A percentile compares a stretch with the other conserved stretches of the same genome.
phyloP scores from a whole-genome alignment of 495 filamentous ascomycete genomes.

The Penicillium steckii region DNA sequence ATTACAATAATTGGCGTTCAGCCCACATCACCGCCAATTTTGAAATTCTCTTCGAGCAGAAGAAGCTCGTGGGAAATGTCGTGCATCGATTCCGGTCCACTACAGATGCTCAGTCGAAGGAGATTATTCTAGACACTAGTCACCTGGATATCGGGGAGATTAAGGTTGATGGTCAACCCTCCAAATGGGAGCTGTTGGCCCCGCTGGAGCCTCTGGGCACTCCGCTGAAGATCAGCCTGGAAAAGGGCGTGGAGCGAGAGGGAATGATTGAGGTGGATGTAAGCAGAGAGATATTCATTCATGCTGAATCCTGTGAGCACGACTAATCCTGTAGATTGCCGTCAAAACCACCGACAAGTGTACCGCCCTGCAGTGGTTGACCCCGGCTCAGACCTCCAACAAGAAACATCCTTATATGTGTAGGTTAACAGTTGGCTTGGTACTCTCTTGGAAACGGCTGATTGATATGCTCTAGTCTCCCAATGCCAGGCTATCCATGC shows the following conservation, averaged over 20 bases:
- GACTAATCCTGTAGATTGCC: constrained; percentile 40
- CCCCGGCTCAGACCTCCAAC: constrained; percentile 85
- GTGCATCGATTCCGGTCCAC: constrained; percentile 69
- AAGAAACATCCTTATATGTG: constrained; percentile 94
- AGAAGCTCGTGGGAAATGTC: constrained; percentile 72
- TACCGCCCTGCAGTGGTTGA: constrained; percentile 92
- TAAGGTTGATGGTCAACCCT: constrained; percentile 55
- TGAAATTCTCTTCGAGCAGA: constrained; percentile 75
- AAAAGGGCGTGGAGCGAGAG: constrained; percentile 59
- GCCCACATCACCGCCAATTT: constrained; percentile 77
- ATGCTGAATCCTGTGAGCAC: no score
- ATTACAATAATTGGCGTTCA: constrained; percentile 82
- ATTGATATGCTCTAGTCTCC: constrained; percentile 58
- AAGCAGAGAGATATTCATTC: constrained; percentile 11
- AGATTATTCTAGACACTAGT: constrained; percentile 87
- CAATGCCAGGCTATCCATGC: constrained; percentile 97
- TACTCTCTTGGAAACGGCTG: background rate
- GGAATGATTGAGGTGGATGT: constrained; percentile 61
- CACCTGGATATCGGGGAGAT: constrained; percentile 69
- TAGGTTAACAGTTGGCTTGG: constrained; percentile 31
- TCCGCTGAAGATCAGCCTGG: constrained; percentile 70
- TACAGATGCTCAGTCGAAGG: constrained; percentile 63
- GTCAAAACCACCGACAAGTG: constrained; percentile 77
- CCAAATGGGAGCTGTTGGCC: constrained; percentile 67
- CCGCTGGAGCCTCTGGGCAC: constrained; percentile 74